These are phyloP conservation scores for Cyclotella baltica DNA, from an alignment of 108 stramenopile species.

Conservation along the genomic window DNA sequence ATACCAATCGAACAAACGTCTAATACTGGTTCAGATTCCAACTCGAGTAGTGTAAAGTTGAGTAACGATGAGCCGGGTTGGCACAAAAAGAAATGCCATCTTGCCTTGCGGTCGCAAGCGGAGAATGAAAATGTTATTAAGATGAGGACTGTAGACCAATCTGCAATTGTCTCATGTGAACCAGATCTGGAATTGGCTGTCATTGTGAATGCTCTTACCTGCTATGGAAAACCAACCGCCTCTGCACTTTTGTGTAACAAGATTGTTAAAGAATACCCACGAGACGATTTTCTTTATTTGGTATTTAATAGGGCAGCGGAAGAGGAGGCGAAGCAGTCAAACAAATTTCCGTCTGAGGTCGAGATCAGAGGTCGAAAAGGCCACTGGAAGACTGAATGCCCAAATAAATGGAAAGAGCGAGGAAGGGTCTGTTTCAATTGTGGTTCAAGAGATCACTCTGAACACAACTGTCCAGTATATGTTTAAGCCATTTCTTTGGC, in stretches of 20 bases:
- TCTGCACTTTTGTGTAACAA: conserved; percentile 31
- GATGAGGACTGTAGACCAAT: conserved; percentile 12
- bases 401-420: too few species aligned
- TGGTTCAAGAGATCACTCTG: too few species aligned
- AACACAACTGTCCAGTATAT: conserved; percentile 40
- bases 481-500: conserved; percentile 37
- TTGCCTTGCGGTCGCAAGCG: too few species aligned
- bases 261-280: neutral
- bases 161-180: neutral
- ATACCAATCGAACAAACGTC: too few species aligned
- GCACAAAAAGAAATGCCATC: too few species aligned
- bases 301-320: conserved; percentile 30
- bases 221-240: conserved; percentile 35
- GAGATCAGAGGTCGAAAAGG: too few species aligned
- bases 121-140: neutral
- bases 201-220: neutral
- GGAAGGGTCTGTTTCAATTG: too few species aligned
- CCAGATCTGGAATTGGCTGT: conserved; percentile 2
- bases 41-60: too few species aligned
- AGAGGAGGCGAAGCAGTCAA: conserved; percentile 34
- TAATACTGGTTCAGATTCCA: too few species aligned
- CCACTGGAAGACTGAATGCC: too few species aligned
- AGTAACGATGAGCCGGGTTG: too few species aligned
- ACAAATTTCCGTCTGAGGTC: conserved; percentile 40
- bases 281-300: conserved; percentile 25